Percentiles rank a stretch among this genome's conserved stretches.
Conservation (phyloP, 305 asterid species). For the Petunia hybrid region DNA sequence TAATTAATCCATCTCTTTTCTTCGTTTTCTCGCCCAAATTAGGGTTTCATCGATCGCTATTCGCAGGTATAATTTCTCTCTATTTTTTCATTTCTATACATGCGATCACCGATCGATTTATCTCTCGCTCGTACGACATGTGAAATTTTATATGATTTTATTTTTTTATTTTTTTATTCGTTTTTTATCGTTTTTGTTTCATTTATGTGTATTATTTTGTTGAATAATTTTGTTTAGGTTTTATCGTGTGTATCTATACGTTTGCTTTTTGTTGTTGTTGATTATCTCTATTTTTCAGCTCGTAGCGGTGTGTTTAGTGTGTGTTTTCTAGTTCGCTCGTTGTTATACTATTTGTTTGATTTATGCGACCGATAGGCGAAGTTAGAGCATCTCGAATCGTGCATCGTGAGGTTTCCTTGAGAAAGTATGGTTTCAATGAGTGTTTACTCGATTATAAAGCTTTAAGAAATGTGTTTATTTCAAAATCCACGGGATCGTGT, state of each 20-base stretch:
- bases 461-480: background rate
- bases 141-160: background rate
- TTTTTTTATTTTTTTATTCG: background rate
- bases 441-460: background rate
- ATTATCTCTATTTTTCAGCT: background rate
- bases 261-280: background rate
- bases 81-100: background rate
- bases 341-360: background rate
- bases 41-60: slow-evolving; percentile 18
- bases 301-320: background rate
- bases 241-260: background rate
- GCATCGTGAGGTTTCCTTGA: background rate
- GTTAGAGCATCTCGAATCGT: background rate
- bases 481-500: background rate
- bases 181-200: background rate
- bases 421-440: background rate
- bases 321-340: background rate
- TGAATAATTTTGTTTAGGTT: background rate
- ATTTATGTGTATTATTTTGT: background rate
- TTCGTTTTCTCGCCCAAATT: slow-evolving; percentile 10
- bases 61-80: slow-evolving; percentile 14
- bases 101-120: background rate
- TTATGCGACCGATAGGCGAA: background rate
- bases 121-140: background rate
- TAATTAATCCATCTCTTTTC: background rate